Base-by-base conservation (phyloP, 2,329 filamentous ascomycete species). In the Botrytis galanthina region DNA sequence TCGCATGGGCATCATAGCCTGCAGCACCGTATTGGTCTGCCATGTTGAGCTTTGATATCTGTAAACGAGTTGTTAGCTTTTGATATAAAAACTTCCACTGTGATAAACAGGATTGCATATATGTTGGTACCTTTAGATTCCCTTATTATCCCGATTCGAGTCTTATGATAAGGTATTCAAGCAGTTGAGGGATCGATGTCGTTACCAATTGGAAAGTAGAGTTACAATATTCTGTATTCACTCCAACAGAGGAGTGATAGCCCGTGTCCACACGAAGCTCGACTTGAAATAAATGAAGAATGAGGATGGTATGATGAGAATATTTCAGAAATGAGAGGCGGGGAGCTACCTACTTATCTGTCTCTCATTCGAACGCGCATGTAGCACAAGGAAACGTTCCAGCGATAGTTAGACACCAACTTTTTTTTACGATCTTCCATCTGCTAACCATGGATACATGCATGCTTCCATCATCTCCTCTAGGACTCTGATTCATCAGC, bases 41-140 rank as follows among this genome's bases (percentile, higher is more conserved):
- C 71, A 73, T 73, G 42, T 42, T 70, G 54, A 66, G n/a, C 16
- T 57, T 68, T 16, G 9, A 39, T 22, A 35, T 62, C 57, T 63
- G 57, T 4, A 9, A 46, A 46, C 29, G 18, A 29, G 26, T 10
- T 39, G 32, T 71, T 51, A 71, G 59, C 26, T 51, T 29, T 29
- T 10, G 26, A 32, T 32, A 9, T 42, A 1, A 9, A 18, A 32
- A 4, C 4, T 9, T 18, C 37, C 39, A 12, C 37, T 39, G 32
- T 16, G 12, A n/a, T 29, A 22, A 35, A 20, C 35, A 54, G 16
- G n/a, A 48, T 68, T 66, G 20, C 22, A 54, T 54, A 8, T 54
- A 20, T 67, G 16, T n/a, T 35, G 2, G 9, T 54, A 29, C n/a
- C 46, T 57, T 6, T 42, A 4, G 29, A 14, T 9, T 42, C 39